Conservation (phyloP, 1,139 yeast species). For the Pichia sp. region DNA sequence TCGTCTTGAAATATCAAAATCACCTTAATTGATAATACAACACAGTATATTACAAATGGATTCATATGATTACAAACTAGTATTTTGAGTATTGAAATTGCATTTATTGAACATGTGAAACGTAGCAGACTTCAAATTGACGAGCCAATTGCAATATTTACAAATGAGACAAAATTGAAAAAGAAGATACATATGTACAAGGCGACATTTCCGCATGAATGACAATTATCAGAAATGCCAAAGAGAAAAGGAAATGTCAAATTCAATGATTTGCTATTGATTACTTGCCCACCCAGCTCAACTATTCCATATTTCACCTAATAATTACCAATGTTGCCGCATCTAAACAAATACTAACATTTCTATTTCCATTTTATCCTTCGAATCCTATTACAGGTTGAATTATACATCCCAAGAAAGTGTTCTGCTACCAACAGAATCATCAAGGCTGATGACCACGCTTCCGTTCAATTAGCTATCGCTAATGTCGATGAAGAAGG, state of each 20-base stretch:
- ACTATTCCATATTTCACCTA: background rate
- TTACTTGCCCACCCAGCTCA: background rate
- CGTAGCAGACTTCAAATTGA: too few relatives aligned
- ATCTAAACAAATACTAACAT: constrained; percentile 8
- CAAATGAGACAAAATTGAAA: too few relatives aligned
- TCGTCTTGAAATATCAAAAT: too few relatives aligned
- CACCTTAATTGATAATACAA: too few relatives aligned
- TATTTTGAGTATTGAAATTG: background rate
- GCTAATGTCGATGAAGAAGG: constrained; percentile 93
- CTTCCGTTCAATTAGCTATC: constrained; percentile 90
- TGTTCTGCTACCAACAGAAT: constrained; percentile 99
- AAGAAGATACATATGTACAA: too few relatives aligned
- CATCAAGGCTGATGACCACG: constrained; percentile 99
- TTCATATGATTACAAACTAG: background rate
- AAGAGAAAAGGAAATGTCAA: background rate
- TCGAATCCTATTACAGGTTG: constrained; percentile 53
- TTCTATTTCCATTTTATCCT: background rate
- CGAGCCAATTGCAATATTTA: too few relatives aligned
- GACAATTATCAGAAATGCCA: background rate
- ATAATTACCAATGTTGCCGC: background rate
- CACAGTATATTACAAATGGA: background rate
- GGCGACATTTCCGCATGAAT: too few relatives aligned
- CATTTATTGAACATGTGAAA: too few relatives aligned
- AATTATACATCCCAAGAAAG: constrained; percentile 99
- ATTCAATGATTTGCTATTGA: background rate